phyloP scores from a whole-genome alignment of 495 filamentous ascomycete genomes.

The Halenospora varia region DNA sequence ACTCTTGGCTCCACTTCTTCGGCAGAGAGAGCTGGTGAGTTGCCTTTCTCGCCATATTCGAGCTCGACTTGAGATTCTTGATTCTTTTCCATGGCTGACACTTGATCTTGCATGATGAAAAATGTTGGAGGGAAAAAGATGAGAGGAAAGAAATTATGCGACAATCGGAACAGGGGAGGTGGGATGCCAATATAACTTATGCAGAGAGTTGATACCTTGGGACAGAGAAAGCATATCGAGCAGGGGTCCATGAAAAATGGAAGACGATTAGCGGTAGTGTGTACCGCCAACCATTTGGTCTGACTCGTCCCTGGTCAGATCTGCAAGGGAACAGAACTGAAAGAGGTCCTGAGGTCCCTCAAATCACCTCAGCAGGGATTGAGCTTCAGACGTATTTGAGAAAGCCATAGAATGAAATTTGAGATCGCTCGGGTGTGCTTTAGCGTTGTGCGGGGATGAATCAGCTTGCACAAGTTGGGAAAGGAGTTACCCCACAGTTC shows the following conservation, averaged over 20 bases:
- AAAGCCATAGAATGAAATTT: not conserved
- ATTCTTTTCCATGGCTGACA: not conserved
- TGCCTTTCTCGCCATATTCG: not conserved
- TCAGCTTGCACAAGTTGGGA: not conserved
- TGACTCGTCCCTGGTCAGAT: too few relatives aligned
- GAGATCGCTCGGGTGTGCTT: not conserved
- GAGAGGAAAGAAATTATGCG: not conserved
- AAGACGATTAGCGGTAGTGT: not conserved
- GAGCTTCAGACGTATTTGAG: too few relatives aligned
- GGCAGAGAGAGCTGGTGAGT: not conserved
- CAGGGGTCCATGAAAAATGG: not conserved
- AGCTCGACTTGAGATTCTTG: not conserved
- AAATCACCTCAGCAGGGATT: too few relatives aligned
- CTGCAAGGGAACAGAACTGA: too few relatives aligned
- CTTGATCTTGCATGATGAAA: not conserved
- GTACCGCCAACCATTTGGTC: not conserved
- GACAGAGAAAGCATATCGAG: not conserved
- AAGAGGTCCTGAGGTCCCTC: too few relatives aligned
- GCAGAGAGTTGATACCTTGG: not conserved
- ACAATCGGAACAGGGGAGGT: not conserved
- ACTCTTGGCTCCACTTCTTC: not conserved
- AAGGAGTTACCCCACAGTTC: not conserved
- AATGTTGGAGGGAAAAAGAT: not conserved
- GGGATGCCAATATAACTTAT: not conserved
- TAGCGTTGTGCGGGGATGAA: not conserved